Conservation (phyloP, 1,139 yeast genomes). For the Spathaspora sp. region DNA sequence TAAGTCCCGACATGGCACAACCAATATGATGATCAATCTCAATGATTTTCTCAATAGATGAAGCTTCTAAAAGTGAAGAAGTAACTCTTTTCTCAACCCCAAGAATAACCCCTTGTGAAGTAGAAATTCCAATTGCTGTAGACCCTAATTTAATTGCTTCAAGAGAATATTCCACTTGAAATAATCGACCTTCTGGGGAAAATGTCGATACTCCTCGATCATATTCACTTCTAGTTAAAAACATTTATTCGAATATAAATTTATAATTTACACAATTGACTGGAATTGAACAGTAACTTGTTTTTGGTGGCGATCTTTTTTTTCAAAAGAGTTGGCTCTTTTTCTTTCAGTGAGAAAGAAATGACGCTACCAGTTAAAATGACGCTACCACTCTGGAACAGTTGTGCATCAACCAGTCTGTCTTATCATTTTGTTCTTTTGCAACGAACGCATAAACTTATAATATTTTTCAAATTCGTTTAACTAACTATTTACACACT, state of each 20-base stretch:
- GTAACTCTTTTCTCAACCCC: conserved; percentile 98
- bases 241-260: conserved; percentile 50
- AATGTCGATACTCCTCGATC: conserved; percentile 98
- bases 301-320: conserved; percentile 12
- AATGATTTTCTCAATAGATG: conserved; percentile 93
- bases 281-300: background rate
- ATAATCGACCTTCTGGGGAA: conserved; percentile 97
- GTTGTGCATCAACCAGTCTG: too few relatives aligned
- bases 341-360: background rate
- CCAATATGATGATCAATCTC: conserved; percentile 95
- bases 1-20: conserved; percentile 97
- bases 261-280: background rate
- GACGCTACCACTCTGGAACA: too few relatives aligned
- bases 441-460: too few relatives aligned
- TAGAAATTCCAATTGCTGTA: conserved; percentile 95
- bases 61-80: conserved; percentile 84
- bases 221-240: conserved; percentile 97
- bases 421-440: too few relatives aligned
- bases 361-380: background rate
- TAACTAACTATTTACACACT: too few relatives aligned
- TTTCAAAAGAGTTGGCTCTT: background rate
- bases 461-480: too few relatives aligned
- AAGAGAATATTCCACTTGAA: conserved; percentile 96
- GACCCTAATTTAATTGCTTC: conserved; percentile 97
- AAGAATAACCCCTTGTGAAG: conserved; percentile 94